These are phyloP conservation scores for Diddensiella transvaalensis DNA, from an alignment of 805 yeast genomes.

Conservation along the genomic window DNA sequence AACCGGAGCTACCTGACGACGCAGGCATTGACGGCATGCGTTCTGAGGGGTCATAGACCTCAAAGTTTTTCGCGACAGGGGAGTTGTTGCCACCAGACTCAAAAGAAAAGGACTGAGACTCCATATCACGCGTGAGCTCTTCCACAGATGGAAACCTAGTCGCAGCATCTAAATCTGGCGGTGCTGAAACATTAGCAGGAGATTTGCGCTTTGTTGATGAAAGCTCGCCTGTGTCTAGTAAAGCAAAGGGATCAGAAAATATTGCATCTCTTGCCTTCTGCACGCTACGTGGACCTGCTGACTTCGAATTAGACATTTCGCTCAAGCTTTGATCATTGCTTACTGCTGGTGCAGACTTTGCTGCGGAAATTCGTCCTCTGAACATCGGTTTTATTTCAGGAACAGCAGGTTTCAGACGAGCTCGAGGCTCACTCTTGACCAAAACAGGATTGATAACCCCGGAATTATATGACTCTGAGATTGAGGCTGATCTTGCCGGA, in stretches of 20 bases:
- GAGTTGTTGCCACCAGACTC: neutral
- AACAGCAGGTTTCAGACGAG: conserved; percentile 10
- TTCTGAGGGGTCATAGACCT: conserved; percentile 1
- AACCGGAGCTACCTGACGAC: conserved; percentile 8
- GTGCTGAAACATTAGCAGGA: neutral
- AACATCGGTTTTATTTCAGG: conserved; percentile 27
- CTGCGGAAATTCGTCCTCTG: conserved; percentile 21
- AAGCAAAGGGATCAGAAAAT: conserved; percentile 21
- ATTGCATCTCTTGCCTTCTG: conserved; percentile 6
- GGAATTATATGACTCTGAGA: conserved; percentile 1
- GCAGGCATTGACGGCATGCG: neutral
- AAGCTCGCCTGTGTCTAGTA: conserved; percentile 7
- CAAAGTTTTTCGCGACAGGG: neutral
- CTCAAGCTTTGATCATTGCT: neutral
- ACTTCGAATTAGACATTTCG: neutral
- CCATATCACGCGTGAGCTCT: conserved; percentile 27
- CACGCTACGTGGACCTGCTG: neutral
- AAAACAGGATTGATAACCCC: conserved; percentile 2
- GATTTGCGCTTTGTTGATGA: neutral
- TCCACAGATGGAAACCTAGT: conserved; percentile 35
- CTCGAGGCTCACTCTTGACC: conserved; percentile 1
- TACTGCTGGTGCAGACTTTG: conserved; percentile 6
- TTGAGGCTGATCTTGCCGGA: conserved; percentile 1
- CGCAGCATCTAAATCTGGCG: conserved; percentile 21
- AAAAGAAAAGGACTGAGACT: conserved; percentile 10